Evolutionary conservation across 371 early-diverging fungal species (phyloP).

Genomic region (Zychaea mexicana): DNA sequence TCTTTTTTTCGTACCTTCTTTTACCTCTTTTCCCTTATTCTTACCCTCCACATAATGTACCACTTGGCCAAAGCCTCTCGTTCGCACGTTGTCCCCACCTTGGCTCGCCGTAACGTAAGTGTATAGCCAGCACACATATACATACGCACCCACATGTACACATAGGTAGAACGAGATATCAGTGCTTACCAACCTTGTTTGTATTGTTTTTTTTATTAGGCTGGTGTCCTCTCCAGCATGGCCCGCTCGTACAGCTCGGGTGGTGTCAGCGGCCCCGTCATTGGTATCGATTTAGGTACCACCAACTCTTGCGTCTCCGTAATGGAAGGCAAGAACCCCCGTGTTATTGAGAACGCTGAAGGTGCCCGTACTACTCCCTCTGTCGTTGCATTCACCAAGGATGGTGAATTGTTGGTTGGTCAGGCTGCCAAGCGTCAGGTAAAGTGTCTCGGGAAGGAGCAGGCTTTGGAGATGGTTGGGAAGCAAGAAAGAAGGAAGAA

Average conservation of each 20-base stretch:
- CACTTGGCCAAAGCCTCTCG: conserved; percentile 35
- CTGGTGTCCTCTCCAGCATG: conserved; percentile 22
- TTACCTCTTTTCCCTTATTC: conserved; percentile 16
- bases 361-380: conserved; percentile 99
- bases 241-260: conserved; percentile 55
- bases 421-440: conserved; percentile 95
- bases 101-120: conserved; percentile 34
- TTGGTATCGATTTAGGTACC: conserved; percentile 99
- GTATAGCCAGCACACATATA: neutral
- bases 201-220: conserved; percentile 11
- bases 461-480: neutral
- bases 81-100: conserved; percentile 26
- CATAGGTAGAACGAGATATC: neutral
- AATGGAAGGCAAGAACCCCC: conserved; percentile 96
- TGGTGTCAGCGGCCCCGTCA: conserved; percentile 88
- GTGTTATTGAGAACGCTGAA: conserved; percentile 96
- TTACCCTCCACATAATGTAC: conserved; percentile 23
- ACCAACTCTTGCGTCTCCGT: conserved; percentile 99
- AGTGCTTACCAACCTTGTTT: neutral
- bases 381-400: conserved; percentile 92
- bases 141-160: neutral
- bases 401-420: conserved; percentile 94
- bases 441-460: conserved; percentile 4
- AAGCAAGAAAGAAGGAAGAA: neutral
- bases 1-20: conserved; percentile 6